Percentiles rank a stretch among this genome's conserved stretches.
phyloP scores from a whole-genome alignment of 2,329 filamentous ascomycete genomes.

The Aureobasidium uvarum region DNA sequence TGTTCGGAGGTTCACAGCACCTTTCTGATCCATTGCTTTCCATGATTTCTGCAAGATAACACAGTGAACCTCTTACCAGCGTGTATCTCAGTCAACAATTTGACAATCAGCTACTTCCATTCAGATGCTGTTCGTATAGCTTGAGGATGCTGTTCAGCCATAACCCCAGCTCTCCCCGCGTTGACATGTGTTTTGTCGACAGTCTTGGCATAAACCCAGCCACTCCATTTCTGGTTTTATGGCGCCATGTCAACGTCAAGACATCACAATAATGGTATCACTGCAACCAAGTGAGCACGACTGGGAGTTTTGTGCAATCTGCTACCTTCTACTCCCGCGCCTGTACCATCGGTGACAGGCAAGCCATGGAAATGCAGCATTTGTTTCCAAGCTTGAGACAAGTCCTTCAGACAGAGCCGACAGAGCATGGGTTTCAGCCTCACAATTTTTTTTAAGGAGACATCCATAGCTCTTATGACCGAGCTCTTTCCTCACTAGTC shows the following conservation, averaged over 20 bases:
- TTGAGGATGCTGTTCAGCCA: not conserved
- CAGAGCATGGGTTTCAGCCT: too few relatives aligned
- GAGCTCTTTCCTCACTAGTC: too few relatives aligned
- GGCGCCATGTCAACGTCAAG: conserved; percentile 15
- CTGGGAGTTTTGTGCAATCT: not conserved
- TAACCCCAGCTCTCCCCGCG: conserved; percentile 9
- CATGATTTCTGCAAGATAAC: too few relatives aligned
- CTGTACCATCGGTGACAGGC: too few relatives aligned
- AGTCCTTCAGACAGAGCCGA: too few relatives aligned
- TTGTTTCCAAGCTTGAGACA: not conserved
- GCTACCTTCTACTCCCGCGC: not conserved
- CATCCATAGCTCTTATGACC: too few relatives aligned
- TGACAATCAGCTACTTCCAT: not conserved
- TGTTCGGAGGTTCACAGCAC: too few relatives aligned
- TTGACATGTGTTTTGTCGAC: not conserved
- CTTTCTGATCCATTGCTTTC: too few relatives aligned
- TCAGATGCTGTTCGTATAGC: not conserved
- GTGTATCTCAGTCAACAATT: too few relatives aligned
- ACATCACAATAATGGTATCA: not conserved
- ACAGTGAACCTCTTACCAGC: too few relatives aligned
- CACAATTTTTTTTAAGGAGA: too few relatives aligned
- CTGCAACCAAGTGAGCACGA: not conserved
- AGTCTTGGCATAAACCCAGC: conserved; percentile 13
- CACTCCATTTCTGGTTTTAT: conserved; percentile 17
- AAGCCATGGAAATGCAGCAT: not conserved